Evolutionary conservation across 257 asterid genomes (phyloP).

Genomic region (Jaltomata sinuosa): DNA sequence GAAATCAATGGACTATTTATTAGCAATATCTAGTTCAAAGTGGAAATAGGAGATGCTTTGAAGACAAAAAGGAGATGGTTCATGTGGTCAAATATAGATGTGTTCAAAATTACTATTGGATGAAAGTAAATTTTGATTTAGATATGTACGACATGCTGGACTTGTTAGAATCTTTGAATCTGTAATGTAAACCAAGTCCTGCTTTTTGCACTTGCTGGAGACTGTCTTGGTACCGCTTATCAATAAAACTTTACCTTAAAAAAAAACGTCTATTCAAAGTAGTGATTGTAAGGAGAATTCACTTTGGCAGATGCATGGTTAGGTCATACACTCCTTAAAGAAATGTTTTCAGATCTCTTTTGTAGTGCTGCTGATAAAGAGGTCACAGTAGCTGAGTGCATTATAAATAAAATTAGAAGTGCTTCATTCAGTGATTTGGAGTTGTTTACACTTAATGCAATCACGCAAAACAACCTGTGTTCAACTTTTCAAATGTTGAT

Average conservation of each 20-base stretch:
- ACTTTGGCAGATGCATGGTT: background rate
- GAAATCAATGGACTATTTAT: background rate
- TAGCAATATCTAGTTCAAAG: background rate
- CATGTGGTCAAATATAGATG: background rate
- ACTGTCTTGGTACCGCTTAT: background rate
- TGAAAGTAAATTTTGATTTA: background rate
- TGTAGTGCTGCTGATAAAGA: background rate
- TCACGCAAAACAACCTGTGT: background rate
- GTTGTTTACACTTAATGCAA: background rate
- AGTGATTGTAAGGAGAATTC: background rate
- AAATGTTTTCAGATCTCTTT: background rate
- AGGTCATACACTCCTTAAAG: background rate
- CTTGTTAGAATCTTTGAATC: background rate
- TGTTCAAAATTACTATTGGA: background rate
- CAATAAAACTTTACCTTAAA: background rate
- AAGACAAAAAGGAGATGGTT: background rate
- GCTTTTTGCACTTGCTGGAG: background rate
- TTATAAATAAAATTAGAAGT: background rate
- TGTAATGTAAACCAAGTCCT: background rate
- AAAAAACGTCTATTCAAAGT: background rate
- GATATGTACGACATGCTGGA: background rate
- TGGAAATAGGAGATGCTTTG: background rate
- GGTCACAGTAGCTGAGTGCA: background rate
- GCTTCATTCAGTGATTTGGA: background rate
- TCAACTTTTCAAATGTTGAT: slow-evolving; percentile 4